Evolutionary conservation across 805 yeast species (phyloP).

Genomic region (Saturnispora serradocipensis): DNA sequence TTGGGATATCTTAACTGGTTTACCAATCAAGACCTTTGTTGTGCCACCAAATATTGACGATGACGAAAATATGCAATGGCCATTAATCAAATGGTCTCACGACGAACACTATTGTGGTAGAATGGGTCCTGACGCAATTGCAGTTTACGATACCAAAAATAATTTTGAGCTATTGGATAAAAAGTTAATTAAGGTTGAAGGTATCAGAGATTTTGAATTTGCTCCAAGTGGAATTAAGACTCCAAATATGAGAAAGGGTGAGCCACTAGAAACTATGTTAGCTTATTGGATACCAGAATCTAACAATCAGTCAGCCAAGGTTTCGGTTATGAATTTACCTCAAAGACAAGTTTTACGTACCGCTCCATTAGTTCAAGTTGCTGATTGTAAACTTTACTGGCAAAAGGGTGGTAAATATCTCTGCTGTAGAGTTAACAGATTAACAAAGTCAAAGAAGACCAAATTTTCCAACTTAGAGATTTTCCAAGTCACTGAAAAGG

Average conservation of each 20-base stretch:
- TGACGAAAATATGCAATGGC: slow-evolving; percentile 70
- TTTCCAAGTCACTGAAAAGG: slow-evolving; percentile 78
- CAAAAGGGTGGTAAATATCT: slow-evolving; percentile 75
- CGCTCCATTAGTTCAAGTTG: slow-evolving; percentile 88
- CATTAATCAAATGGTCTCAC: slow-evolving; percentile 89
- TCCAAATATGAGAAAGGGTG: slow-evolving; percentile 41
- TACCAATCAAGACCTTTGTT: slow-evolving; percentile 84
- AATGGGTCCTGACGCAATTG: slow-evolving; percentile 85
- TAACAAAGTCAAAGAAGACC: slow-evolving; percentile 90
- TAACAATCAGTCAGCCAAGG: slow-evolving; percentile 89
- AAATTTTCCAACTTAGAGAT: slow-evolving; percentile 86
- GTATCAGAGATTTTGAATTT: slow-evolving; percentile 86
- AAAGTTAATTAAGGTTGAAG: slow-evolving; percentile 74
- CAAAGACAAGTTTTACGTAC: slow-evolving; percentile 78
- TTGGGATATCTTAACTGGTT: slow-evolving; percentile 83
- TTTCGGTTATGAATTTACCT: slow-evolving; percentile 81
- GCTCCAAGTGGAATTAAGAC: slow-evolving; percentile 81
- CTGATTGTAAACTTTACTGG: slow-evolving; percentile 89
- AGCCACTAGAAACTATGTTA: slow-evolving; percentile 53
- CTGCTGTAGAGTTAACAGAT: slow-evolving; percentile 94
- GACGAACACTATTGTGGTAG: slow-evolving; percentile 94
- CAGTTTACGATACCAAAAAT: slow-evolving; percentile 71
- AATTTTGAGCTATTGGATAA: slow-evolving; percentile 76
- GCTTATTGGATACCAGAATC: slow-evolving; percentile 96
- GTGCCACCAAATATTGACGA: slow-evolving; percentile 68